Evolutionary conservation across 768 basidiomycete species (phyloP).

Genomic region (Tulasnella sp.): DNA sequence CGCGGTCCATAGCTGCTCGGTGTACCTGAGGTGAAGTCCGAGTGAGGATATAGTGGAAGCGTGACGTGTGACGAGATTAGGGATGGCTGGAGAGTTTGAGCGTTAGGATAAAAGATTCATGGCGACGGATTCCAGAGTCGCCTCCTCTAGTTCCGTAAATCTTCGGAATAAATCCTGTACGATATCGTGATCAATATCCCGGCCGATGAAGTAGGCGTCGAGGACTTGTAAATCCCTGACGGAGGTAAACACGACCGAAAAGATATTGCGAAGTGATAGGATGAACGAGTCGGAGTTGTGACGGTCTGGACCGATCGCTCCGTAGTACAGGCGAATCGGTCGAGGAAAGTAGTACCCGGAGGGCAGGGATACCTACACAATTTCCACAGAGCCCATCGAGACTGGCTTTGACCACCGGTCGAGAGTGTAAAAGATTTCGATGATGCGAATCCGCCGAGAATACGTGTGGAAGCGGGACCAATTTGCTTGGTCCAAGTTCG

Average conservation of each 20-base stretch:
- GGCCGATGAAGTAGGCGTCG: not conserved
- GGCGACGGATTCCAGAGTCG: not conserved
- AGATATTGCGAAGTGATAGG: not conserved
- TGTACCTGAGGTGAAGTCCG: not conserved
- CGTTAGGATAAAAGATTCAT: not conserved
- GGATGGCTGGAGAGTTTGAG: not conserved
- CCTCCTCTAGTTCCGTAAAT: not conserved
- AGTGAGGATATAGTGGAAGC: not conserved
- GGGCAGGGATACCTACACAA: not conserved
- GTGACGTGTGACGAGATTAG: not conserved
- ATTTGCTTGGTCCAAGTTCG: not conserved
- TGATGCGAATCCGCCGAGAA: not conserved
- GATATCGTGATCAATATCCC: not conserved
- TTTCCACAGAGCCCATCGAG: not conserved
- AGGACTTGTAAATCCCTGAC: not conserved
- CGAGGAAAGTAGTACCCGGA: not conserved
- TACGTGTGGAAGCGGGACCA: not conserved
- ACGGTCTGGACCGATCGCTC: not conserved
- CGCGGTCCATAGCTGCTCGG: not conserved
- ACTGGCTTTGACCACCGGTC: not conserved
- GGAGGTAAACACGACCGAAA: not conserved
- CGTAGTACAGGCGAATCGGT: not conserved
- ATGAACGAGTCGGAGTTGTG: not conserved
- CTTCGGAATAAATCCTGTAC: not conserved
- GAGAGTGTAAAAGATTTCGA: not conserved